Percentiles rank a stretch among this genome's conserved stretches.
These are phyloP conservation scores for Collybia nuda DNA, from an alignment of 768 basidiomycete species.

Conservation along the genomic window DNA sequence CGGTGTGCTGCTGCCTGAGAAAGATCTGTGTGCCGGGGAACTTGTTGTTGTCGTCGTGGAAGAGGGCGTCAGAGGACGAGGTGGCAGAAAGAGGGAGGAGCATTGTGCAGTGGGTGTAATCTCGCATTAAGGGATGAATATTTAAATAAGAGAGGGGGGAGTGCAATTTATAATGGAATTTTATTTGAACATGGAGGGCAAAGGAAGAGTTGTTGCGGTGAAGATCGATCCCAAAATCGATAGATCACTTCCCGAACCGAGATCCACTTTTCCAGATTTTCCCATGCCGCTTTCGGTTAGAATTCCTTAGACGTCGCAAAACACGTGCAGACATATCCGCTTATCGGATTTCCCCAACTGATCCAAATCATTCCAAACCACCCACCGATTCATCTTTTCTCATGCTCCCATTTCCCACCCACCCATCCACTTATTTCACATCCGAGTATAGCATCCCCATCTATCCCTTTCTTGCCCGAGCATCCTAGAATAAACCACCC, in stretches of 20 bases:
- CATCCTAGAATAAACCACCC: constrained; percentile 14
- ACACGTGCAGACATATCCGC: constrained; percentile 28
- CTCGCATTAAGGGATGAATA: constrained; percentile 21
- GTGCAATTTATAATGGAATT: constrained; percentile 8
- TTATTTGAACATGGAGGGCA: constrained; percentile 17
- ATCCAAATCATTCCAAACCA: constrained; percentile 5
- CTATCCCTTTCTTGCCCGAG: constrained; percentile 8
- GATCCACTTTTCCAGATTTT: constrained; percentile 26
- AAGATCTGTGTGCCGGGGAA: constrained; percentile 40
- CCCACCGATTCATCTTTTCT: constrained; percentile 18
- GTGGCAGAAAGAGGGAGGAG: constrained; percentile 13
- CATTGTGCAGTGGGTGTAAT: constrained; percentile 19
- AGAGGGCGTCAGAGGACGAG: constrained; percentile 20
- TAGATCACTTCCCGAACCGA: constrained; percentile 15
- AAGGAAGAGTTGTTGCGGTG: constrained; percentile 1
- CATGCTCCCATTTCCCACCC: constrained; percentile 17
- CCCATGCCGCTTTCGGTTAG: constrained; percentile 26
- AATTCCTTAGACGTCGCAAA: not conserved
- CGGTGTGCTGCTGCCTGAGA: constrained; percentile 46
- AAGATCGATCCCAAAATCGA: constrained; percentile 17
- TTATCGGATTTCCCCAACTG: constrained; percentile 20
- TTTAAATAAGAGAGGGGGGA: too few species aligned
- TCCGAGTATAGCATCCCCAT: not conserved
- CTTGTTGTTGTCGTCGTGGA: constrained; percentile 28
- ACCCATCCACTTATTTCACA: too few species aligned